Conservation (phyloP, 1,284 basidiomycete species). For the Sporisorium graminicola region DNA sequence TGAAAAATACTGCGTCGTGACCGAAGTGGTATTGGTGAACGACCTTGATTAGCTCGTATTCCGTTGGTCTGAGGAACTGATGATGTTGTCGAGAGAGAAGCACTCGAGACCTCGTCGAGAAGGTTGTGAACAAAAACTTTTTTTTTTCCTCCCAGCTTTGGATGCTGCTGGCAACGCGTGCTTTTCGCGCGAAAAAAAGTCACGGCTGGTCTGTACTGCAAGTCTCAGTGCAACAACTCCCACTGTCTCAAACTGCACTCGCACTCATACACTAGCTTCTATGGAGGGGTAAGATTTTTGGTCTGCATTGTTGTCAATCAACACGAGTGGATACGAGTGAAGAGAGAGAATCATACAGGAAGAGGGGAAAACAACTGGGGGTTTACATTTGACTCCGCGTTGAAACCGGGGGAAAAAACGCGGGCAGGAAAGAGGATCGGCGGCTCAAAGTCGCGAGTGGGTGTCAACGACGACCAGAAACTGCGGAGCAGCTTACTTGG, state of each 20-base stretch:
- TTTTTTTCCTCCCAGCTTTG: too few species aligned
- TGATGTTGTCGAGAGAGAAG: too few species aligned
- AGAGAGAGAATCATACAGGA: slow-evolving; percentile 1
- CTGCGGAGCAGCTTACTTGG: too few species aligned
- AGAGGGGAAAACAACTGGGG: slow-evolving; percentile 5
- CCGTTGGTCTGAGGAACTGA: too few species aligned
- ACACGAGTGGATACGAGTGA: background rate
- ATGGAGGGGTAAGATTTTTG: background rate
- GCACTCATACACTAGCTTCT: background rate
- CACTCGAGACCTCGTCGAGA: too few species aligned
- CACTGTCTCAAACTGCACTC: background rate
- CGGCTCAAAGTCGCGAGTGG: background rate
- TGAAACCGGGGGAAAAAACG: slow-evolving; percentile 32
- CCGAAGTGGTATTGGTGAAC: too few species aligned
- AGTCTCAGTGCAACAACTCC: background rate
- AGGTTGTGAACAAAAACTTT: too few species aligned
- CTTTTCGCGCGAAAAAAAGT: too few species aligned
- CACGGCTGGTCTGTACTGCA: too few species aligned
- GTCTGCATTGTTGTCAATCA: slow-evolving; percentile 6
- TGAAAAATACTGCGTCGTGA: too few species aligned
- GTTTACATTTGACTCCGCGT: slow-evolving; percentile 48
- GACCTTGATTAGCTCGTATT: too few species aligned
- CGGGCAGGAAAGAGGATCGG: slow-evolving; percentile 15
- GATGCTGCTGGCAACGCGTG: too few species aligned
- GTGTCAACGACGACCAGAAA: background rate